Evolutionary conservation across 2,329 filamentous ascomycete species (phyloP).

Genomic region (Trichoderma koningiopsis): DNA sequence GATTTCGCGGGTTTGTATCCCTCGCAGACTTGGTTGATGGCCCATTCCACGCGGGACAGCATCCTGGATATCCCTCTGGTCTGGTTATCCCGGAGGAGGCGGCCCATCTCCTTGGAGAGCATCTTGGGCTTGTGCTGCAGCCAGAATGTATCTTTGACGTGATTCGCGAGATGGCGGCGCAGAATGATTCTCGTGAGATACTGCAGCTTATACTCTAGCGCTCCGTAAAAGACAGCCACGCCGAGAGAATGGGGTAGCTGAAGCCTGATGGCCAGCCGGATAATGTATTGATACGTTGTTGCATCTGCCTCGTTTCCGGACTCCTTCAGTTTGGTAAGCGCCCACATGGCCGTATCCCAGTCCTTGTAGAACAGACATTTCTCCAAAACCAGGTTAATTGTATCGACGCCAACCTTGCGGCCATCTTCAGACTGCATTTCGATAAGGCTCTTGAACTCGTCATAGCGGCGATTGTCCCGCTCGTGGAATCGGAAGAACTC

Average conservation of each 20-base stretch:
- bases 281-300: constrained; percentile 43
- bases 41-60: constrained; percentile 36
- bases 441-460: constrained; percentile 37
- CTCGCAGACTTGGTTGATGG: constrained; percentile 35
- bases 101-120: constrained; percentile 35
- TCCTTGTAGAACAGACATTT: constrained; percentile 34
- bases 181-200: constrained; percentile 32
- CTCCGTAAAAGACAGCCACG: constrained; percentile 39
- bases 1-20: constrained; percentile 36
- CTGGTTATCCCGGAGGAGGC: constrained; percentile 24
- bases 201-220: constrained; percentile 37
- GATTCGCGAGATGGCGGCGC: constrained; percentile 34
- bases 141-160: constrained; percentile 35
- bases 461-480: constrained; percentile 29
- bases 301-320: constrained; percentile 34
- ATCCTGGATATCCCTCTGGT: constrained; percentile 3
- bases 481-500: constrained; percentile 47
- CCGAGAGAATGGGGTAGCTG: constrained; percentile 38
- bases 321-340: constrained; percentile 33
- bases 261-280: constrained; percentile 40
- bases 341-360: constrained; percentile 40
- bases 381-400: constrained; percentile 45
- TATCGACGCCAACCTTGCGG: constrained; percentile 34
- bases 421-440: constrained; percentile 32
- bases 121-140: constrained; percentile 32